These are phyloP conservation scores for Petasospora rhodanensis DNA, from an alignment of 1,139 yeast species.

Conservation along the genomic window DNA sequence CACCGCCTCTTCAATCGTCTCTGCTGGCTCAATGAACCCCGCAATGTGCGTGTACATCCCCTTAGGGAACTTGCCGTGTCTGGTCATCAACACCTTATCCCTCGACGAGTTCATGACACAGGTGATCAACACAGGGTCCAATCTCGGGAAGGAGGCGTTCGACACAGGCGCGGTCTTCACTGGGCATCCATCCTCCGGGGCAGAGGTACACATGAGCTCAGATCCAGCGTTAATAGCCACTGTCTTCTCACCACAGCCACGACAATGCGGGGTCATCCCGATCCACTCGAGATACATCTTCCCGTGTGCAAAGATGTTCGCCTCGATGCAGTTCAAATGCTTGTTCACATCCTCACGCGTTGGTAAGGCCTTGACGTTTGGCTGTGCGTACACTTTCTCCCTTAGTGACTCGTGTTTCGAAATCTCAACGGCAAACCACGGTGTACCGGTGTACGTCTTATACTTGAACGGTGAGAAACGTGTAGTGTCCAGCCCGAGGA, in stretches of 20 bases:
- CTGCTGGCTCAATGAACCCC: slow-evolving; percentile 95
- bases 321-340: slow-evolving; percentile 40
- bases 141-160: slow-evolving; percentile 72
- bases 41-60: slow-evolving; percentile 81
- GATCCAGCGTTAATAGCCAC: slow-evolving; percentile 82
- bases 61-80: slow-evolving; percentile 49
- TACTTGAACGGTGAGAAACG: slow-evolving; percentile 29
- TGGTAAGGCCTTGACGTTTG: slow-evolving; percentile 11
- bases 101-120: slow-evolving; percentile 66
- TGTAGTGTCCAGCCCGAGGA: slow-evolving; percentile 64
- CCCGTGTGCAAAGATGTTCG: slow-evolving; percentile 74
- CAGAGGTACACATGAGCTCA: slow-evolving; percentile 56
- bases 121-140: slow-evolving; percentile 86
- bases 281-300: slow-evolving; percentile 87
- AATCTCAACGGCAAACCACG: slow-evolving; percentile 75
- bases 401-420: slow-evolving; percentile 28
- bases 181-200: slow-evolving; percentile 40
- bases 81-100: slow-evolving; percentile 65
- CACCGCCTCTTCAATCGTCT: slow-evolving; percentile 84
- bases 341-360: slow-evolving; percentile 29
- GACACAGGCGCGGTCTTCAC: slow-evolving; percentile 51
- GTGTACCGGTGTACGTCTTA: slow-evolving; percentile 58
- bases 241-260: slow-evolving; percentile 77
- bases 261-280: slow-evolving; percentile 67
- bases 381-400: slow-evolving; percentile 16